Evolutionary conservation across 371 early-diverging fungal genomes (phyloP).

Genomic region (Dinochytrium kinnereticum): DNA sequence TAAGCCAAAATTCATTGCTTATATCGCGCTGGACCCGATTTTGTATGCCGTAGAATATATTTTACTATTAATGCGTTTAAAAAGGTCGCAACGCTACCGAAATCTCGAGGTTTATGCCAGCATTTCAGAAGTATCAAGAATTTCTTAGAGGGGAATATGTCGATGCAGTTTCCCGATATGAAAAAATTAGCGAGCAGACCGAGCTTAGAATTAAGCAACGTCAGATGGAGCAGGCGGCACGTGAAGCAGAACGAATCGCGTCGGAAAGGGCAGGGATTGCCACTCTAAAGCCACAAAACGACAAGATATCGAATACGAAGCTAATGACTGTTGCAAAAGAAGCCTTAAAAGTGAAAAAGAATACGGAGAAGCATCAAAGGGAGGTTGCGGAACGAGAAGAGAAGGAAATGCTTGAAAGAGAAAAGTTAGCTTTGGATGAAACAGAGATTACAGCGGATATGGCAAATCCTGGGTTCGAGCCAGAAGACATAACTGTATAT

Average conservation of each 20-base stretch:
- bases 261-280: slow-evolving; percentile 45
- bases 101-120: slow-evolving; percentile 26
- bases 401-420: slow-evolving; percentile 19
- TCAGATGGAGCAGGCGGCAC: slow-evolving; percentile 27
- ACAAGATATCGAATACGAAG: slow-evolving; percentile 6
- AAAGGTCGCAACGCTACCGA: slow-evolving; percentile 47
- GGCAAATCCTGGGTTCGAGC: slow-evolving; percentile 39
- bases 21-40: slow-evolving; percentile 57
- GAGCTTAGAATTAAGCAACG: slow-evolving; percentile 15
- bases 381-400: slow-evolving; percentile 25
- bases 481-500: slow-evolving; percentile 50
- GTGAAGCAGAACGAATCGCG: slow-evolving; percentile 40
- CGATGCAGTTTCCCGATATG: slow-evolving; percentile 48
- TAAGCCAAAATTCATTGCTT: slow-evolving; percentile 46
- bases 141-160: slow-evolving; percentile 43
- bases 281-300: neutral
- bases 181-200: slow-evolving; percentile 40
- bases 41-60: no score
- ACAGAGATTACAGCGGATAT: slow-evolving; percentile 13
- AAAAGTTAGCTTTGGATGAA: slow-evolving; percentile 30
- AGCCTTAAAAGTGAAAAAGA: slow-evolving; percentile 31
- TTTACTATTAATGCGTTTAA: no score
- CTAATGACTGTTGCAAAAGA: slow-evolving; percentile 30
- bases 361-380: slow-evolving; percentile 26
- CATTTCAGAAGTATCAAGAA: slow-evolving; percentile 43